Base-by-base conservation (phyloP, 768 basidiomycete species). In the Hypsizygus marmoreus region DNA sequence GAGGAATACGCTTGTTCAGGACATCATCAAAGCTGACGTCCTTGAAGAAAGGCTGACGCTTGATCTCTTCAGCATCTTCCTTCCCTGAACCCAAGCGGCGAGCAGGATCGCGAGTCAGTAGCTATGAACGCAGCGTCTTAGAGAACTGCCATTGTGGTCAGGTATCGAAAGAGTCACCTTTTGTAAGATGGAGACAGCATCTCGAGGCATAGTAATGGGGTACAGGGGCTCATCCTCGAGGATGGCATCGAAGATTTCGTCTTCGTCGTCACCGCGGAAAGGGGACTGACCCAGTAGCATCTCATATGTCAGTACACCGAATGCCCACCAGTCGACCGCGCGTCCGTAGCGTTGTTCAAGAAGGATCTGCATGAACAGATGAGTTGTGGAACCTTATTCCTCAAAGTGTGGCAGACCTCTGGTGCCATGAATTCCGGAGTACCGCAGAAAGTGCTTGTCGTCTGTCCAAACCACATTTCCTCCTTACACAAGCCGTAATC, bases 381-480 rank as follows among this genome's bases (percentile, higher is more conserved):
- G 5, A 14, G 38, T 54, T 55, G 56, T 28, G 16, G 28, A 6
- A 41, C 33, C 12, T 26, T 22, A 17, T 8, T 46, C 10, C 14
- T 23, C 35, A 17, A 6, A 31, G n/a, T 10, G 19, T 9, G 26
- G 52, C 76, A 30, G 49, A 95, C 95, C 80, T 99, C 97, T 3
- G 97, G 97, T 16, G 97, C 97, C 97, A 99, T 98, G 68, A 98
- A 98, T 65, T 99, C 97, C 0, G 97, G 97, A 13, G 97, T 99
- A 41, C 97, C 97, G 70, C 97, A 99, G 71, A 99, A 99, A 3
- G 97, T 99, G 66, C 91, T 93, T 2, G 97, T 99, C 16, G 95
- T 97, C 59, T 86, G 83, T 12, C 94, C 94, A 55, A 78, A 83
- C 91, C 91, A 95, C 95, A 99, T 98, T 14, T 98, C 92, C 63